A percentile compares a stretch with the other conserved stretches of the same genome.
phyloP scores from a whole-genome alignment of 148 eudicot species.

The Chenopodium berlandieri region DNA sequence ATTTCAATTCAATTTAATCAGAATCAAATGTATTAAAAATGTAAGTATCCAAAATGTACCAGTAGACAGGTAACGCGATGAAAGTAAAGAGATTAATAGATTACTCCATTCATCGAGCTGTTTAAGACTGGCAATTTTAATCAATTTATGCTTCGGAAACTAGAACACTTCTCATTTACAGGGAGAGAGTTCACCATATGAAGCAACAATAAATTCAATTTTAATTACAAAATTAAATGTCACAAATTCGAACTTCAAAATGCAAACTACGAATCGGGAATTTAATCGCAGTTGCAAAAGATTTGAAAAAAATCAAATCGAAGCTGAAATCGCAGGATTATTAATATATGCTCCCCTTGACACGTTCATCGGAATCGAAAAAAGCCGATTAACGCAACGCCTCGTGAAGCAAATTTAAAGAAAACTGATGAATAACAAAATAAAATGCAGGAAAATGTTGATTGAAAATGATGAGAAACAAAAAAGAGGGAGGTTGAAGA shows the following conservation, averaged over 20 bases:
- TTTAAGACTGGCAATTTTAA: constrained; percentile 35
- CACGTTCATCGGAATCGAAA: constrained; percentile 31
- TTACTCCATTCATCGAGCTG: constrained; percentile 33
- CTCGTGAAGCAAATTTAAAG: constrained; percentile 27
- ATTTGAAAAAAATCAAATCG: background rate
- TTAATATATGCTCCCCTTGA: constrained; percentile 37
- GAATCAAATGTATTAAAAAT: background rate
- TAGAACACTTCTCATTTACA: constrained; percentile 25
- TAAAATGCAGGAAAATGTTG: background rate
- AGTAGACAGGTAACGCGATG: constrained; percentile 47
- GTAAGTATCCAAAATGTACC: constrained; percentile 20
- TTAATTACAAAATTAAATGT: background rate
- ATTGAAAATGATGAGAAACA: background rate
- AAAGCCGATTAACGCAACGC: constrained; percentile 38
- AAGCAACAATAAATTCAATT: constrained; percentile 22
- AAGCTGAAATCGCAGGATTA: background rate
- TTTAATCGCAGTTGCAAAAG: background rate
- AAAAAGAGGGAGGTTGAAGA: background rate
- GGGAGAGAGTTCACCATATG: constrained; percentile 32
- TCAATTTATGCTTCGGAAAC: constrained; percentile 38
- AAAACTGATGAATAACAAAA: background rate
- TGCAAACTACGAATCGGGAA: background rate
- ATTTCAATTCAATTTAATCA: no score
- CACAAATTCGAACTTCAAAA: constrained; percentile 8
- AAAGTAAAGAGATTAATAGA: background rate